Percentiles rank a stretch among this genome's conserved stretches.
These are phyloP conservation scores for Stephanodiscus minutulus DNA, from an alignment of 108 stramenopile species.

Conservation along the genomic window DNA sequence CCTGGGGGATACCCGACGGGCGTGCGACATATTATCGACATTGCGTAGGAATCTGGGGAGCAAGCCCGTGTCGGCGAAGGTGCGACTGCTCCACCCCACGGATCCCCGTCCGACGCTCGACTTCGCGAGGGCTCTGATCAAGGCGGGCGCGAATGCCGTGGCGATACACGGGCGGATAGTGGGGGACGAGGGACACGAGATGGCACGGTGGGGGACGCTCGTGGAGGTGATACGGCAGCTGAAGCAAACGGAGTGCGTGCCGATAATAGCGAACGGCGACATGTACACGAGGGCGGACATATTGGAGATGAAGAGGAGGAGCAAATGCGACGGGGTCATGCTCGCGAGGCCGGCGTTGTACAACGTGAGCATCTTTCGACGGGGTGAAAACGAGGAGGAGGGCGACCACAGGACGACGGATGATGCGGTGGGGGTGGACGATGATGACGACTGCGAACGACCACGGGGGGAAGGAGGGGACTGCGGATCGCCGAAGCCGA, in stretches of 20 bases:
- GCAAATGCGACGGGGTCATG: slow-evolving; percentile 87
- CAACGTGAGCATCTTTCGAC: slow-evolving; percentile 83
- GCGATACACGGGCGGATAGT: slow-evolving; percentile 88
- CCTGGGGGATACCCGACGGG: slow-evolving; percentile 71
- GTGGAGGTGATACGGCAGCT: slow-evolving; percentile 70
- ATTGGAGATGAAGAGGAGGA: slow-evolving; percentile 53
- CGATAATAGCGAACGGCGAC: slow-evolving; percentile 91
- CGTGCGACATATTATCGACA: slow-evolving; percentile 68
- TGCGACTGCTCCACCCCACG: slow-evolving; percentile 80
- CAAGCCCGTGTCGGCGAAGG: slow-evolving; percentile 91
- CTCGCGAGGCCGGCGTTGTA: slow-evolving; percentile 93
- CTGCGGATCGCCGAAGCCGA: neutral
- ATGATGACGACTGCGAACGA: neutral
- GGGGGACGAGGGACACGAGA: slow-evolving; percentile 60
- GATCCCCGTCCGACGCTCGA: slow-evolving; percentile 71
- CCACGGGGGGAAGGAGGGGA: too few species aligned
- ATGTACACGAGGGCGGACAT: slow-evolving; percentile 87
- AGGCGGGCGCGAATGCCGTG: slow-evolving; percentile 93
- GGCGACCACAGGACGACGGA: neutral
- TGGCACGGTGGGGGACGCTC: slow-evolving; percentile 83
- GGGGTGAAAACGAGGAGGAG: slow-evolving; percentile 8
- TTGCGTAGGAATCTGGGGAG: slow-evolving; percentile 52
- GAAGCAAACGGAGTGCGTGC: slow-evolving; percentile 53
- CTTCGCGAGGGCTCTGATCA: slow-evolving; percentile 74
- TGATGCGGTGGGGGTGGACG: too few species aligned